Evolutionary conservation across 371 early-diverging fungal species (phyloP).

Genomic region (Umbelopsis sp.): DNA sequence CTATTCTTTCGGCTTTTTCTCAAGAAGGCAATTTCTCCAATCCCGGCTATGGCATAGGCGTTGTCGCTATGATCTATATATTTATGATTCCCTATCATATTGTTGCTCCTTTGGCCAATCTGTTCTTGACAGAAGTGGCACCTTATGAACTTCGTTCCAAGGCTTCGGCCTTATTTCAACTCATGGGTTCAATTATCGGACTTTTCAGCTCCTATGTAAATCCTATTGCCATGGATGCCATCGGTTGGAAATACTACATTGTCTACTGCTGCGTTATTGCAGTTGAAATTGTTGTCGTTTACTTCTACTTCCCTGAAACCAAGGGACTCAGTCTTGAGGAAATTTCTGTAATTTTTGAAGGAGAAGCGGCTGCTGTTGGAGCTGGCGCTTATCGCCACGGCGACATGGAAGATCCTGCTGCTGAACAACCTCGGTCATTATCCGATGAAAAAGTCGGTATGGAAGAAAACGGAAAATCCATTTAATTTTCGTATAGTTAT

Average conservation of each 20-base stretch:
- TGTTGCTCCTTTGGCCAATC: neutral
- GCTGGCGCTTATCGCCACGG: neutral
- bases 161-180: neutral
- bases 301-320: slow-evolving; percentile 49
- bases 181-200: neutral
- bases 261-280: neutral
- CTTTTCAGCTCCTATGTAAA: slow-evolving; percentile 16
- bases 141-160: slow-evolving; percentile 18
- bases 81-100: slow-evolving; percentile 1
- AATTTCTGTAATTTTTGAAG: slow-evolving; percentile 51
- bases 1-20: neutral
- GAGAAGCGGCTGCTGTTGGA: slow-evolving; percentile 22
- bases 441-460: neutral
- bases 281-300: slow-evolving; percentile 20
- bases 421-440: no score
- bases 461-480: neutral
- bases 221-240: slow-evolving; percentile 18
- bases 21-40: neutral
- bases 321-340: slow-evolving; percentile 56
- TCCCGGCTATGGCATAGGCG: neutral
- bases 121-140: neutral
- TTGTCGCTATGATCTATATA: slow-evolving; percentile 13
- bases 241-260: slow-evolving; percentile 17
- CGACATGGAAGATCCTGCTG: neutral
- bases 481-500: neutral